Evolutionary conservation across 805 yeast species (phyloP), one percentile per base, ranked within the genome.

Genomic region (Lachancea sp.): DNA sequence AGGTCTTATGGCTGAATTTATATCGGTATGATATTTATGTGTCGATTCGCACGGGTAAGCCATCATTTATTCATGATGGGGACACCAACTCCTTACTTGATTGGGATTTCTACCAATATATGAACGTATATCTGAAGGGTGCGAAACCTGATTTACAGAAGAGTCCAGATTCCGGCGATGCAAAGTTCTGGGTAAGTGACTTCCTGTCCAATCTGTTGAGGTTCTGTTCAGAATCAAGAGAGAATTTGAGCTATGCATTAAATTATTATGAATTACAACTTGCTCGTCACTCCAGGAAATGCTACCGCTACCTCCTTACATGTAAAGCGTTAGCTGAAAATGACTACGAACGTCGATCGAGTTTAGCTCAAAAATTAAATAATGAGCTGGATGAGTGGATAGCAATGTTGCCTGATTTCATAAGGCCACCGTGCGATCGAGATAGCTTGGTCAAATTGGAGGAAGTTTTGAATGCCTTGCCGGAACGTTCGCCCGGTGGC

Each of bases 11-110:
- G 42, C 17, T 28, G 13, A 22, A 17, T 17, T 17, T 33, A 5
- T 74, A 68, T 47, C 44, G 61, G n/a, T 41, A 64, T 12, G 83
- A 78, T 47, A 63, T 65, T 32, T 72, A 69, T 13, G 42, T 60
- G 12, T 64, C 74, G 36, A 53, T 71, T 41, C 68, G 70, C 38
- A 51, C 67, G 34, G 80, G 82, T 1, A 68, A 69, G 38, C 70
- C 79, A 2, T 72, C 80, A 0, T 50, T 69, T 24, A 60, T 75
- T 26, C 63, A 64, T 46, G 65, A 60, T 36, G 45, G 45, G 7
- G 78, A 74, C 48, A 55, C 67, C 9, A 49, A 68, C 2, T 51
- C 67, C 1, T 29, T 58, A 12, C 19, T 21, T 22, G 42, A 40
- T 13, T 34, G 38, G 38, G 42, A 40, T 29, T 34, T 28, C 22